Evolutionary conservation across 768 basidiomycete genomes (phyloP).

Genomic region (Mycena vitilis): DNA sequence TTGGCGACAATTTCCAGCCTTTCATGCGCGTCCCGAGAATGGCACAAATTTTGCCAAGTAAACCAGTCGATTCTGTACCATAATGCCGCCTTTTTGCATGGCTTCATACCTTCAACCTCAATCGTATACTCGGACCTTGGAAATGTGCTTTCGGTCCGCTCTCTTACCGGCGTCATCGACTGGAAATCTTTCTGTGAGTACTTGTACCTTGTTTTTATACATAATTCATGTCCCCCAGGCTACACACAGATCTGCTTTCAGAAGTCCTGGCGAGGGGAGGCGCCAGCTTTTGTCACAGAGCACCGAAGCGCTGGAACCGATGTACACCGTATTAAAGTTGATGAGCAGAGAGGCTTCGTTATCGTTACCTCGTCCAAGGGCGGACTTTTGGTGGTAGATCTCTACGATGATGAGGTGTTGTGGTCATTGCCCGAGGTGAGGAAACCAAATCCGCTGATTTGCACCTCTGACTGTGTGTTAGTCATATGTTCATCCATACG

Average conservation of each 20-base stretch:
- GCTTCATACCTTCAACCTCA: constrained; percentile 50
- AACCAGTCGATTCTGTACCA: constrained; percentile 69
- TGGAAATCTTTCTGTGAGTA: constrained; percentile 76
- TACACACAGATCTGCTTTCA: constrained; percentile 56
- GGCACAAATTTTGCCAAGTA: constrained; percentile 57
- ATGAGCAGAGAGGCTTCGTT: constrained; percentile 68
- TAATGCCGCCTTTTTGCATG: constrained; percentile 64
- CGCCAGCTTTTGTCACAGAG: constrained; percentile 52
- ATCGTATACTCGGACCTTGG: constrained; percentile 46
- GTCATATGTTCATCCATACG: constrained; percentile 64
- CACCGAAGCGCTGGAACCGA: constrained; percentile 47
- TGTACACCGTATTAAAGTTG: constrained; percentile 84
- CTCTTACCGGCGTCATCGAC: constrained; percentile 49
- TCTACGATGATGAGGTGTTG: constrained; percentile 59
- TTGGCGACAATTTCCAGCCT: constrained; percentile 54
- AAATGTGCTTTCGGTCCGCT: constrained; percentile 46
- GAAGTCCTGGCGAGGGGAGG: constrained; percentile 67
- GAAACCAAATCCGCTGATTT: constrained; percentile 10
- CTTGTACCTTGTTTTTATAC: constrained; percentile 11
- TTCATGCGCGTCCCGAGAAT: constrained; percentile 54
- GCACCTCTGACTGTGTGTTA: constrained; percentile 39
- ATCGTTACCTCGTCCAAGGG: constrained; percentile 68
- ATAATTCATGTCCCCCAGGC: constrained; percentile 49
- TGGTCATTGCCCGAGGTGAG: constrained; percentile 73
- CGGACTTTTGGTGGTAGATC: constrained; percentile 69